Evolutionary conservation across 2,329 filamentous ascomycete species (phyloP), one percentile per base, ranked within the genome.

Genomic region (Hymenoscyphus albidus): DNA sequence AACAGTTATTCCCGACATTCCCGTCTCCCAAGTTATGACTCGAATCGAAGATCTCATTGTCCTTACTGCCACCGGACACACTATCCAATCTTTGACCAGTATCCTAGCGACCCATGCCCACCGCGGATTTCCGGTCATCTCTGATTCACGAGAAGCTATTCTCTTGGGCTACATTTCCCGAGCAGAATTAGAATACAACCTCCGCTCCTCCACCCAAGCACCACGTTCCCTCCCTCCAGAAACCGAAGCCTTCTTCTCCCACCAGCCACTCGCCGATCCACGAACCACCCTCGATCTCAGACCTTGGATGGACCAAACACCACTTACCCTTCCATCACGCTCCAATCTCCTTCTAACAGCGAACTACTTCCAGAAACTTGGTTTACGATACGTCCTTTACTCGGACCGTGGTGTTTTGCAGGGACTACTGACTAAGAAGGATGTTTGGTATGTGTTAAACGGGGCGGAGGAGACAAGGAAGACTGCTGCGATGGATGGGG

Each of bases 241-340:
- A 66, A 90, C 93, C 0, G 90, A 94, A 74, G 89, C 89, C 55
- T 93, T 90, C 77, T 97, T 99, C 78, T 84, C 86, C 0, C 91
- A 96, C 74, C 90, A 93, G 73, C 88, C 91, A 2, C 87, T 94
- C 62, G 89, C 90, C 0, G 92, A 96, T 72, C 90, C 91, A 0
- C 81, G 84, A 22, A 83, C 86, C 16, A 93, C 89, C 0, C 86
- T 99, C 48, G 95, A 99, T 77, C 83, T 99, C 12, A 83, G 94
- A 7, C 93, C 93, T 2, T 99, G 95, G 95, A 97, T 99, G 93
- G 95, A 99, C 77, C 94, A 97, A 77, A 99, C 95, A 0, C 95
- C 95, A 0, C 90, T 99, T 58, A 98, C 95, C 0, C 82, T 98
- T 18, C 91, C 92, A 54, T 88, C 87, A 27, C 85, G 88, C 68